These are phyloP conservation scores for Penicillium simplicissimum DNA, from an alignment of 495 filamentous ascomycete genomes.

Conservation along the genomic window DNA sequence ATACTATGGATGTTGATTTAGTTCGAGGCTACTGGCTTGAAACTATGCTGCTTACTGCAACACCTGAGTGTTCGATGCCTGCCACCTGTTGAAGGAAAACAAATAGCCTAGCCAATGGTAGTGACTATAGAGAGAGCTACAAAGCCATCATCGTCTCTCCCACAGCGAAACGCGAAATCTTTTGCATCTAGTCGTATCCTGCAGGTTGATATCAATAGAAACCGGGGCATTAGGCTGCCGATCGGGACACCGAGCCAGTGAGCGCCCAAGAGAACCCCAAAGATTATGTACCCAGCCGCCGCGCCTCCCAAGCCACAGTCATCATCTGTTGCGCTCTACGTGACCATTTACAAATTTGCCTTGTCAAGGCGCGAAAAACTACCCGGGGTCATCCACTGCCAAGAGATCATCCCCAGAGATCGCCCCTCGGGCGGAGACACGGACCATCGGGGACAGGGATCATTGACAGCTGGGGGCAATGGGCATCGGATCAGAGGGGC, in stretches of 20 bases:
- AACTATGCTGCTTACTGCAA: background rate
- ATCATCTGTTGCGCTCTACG: background rate
- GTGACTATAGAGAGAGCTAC: background rate
- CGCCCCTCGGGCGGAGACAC: background rate
- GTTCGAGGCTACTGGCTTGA: background rate
- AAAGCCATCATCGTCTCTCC: background rate
- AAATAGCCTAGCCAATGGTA: background rate
- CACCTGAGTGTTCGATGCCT: background rate
- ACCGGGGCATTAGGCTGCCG: background rate
- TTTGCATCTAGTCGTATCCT: background rate
- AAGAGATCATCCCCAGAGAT: background rate
- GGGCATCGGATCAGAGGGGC: background rate
- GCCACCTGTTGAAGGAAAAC: background rate
- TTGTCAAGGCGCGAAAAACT: background rate
- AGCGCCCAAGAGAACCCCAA: background rate
- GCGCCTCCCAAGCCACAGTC: background rate
- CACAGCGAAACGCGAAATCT: background rate
- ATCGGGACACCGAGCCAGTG: conserved; percentile 2
- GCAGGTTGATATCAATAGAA: background rate
- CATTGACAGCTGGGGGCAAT: background rate
- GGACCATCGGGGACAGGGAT: background rate
- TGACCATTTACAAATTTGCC: background rate
- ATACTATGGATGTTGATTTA: background rate
- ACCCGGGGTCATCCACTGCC: background rate
- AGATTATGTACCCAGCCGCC: background rate